Percentiles rank a stretch among this genome's conserved stretches.
These are phyloP conservation scores for Neofusicoccum parvum DNA, from an alignment of 2,329 filamentous ascomycete genomes.

Conservation along the genomic window DNA sequence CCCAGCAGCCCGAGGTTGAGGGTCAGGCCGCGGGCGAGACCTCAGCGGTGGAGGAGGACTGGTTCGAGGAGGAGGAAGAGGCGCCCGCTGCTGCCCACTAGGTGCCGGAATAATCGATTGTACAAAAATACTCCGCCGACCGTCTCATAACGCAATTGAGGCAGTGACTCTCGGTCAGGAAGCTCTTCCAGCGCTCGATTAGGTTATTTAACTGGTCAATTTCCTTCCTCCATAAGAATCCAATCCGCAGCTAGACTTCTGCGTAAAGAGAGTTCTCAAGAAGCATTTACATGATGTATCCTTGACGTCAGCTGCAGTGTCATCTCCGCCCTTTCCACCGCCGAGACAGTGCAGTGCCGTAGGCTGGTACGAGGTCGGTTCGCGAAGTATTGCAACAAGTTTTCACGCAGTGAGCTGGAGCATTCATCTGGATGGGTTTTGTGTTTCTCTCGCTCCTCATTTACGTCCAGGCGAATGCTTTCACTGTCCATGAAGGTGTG, in stretches of 20 bases:
- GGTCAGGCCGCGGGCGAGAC: slow-evolving; percentile 70
- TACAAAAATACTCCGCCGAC: slow-evolving; percentile 8
- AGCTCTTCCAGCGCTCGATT: slow-evolving; percentile 11
- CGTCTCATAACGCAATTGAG: slow-evolving; percentile 20
- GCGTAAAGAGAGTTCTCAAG: neutral
- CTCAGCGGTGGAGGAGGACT: slow-evolving; percentile 66
- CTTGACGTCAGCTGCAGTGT: neutral
- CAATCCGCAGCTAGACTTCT: neutral
- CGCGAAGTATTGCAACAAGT: too few species aligned
- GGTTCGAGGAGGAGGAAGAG: slow-evolving; percentile 75
- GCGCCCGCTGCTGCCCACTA: slow-evolving; percentile 45
- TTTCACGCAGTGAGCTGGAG: too few species aligned
- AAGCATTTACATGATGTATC: neutral
- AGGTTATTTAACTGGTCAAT: slow-evolving; percentile 17
- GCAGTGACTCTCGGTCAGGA: neutral
- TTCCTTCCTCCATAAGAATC: slow-evolving; percentile 9
- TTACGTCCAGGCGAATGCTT: too few species aligned
- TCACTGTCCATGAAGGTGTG: too few species aligned
- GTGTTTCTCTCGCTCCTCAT: too few species aligned
- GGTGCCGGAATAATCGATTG: slow-evolving; percentile 11
- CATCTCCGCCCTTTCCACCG: neutral
- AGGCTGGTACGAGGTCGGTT: too few species aligned
- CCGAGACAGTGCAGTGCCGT: neutral
- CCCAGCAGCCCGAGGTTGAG: slow-evolving; percentile 91
- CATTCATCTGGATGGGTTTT: too few species aligned